Evolutionary conservation across 805 yeast species (phyloP).

Genomic region (Tetrapisispora arboricola): DNA sequence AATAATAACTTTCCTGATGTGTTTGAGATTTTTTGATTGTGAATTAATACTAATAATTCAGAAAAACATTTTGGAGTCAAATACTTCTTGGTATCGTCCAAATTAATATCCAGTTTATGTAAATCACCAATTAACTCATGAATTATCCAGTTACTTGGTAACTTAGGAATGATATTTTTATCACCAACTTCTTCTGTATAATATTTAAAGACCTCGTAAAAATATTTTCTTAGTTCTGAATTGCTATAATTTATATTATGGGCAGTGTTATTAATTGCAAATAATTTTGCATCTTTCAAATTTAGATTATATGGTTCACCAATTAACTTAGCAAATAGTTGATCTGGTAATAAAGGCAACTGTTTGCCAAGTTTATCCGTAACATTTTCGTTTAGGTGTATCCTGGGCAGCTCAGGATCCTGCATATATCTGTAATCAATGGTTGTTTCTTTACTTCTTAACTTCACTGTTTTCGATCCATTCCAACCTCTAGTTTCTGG

Average conservation of each 20-base stretch:
- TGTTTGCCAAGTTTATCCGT: conserved; percentile 31
- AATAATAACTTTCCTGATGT: conserved; percentile 60
- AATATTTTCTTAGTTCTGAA: conserved; percentile 41
- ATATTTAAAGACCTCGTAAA: conserved; percentile 26
- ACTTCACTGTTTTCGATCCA: conserved; percentile 54
- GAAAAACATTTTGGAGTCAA: conserved; percentile 39
- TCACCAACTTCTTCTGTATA: conserved; percentile 27
- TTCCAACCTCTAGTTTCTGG: conserved; percentile 89
- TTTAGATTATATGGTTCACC: conserved; percentile 44
- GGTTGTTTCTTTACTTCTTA: conserved; percentile 70
- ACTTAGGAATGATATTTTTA: conserved; percentile 24
- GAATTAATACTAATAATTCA: conserved; percentile 44
- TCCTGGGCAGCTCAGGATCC: conserved; percentile 73
- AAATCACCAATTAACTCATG: conserved; percentile 71
- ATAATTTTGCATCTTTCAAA: conserved; percentile 64
- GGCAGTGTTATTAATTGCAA: conserved; percentile 39
- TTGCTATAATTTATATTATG: conserved; percentile 20
- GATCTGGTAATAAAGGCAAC: conserved; percentile 58
- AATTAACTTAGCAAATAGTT: conserved; percentile 37
- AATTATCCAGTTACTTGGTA: conserved; percentile 68
- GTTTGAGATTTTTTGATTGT: conserved; percentile 41
- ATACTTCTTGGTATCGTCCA: conserved; percentile 25
- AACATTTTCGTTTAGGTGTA: conserved; percentile 36
- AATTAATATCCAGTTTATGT: conserved; percentile 35
- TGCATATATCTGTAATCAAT: conserved; percentile 91